A percentile compares a stretch with the other conserved stretches of the same genome.
phyloP scores from a whole-genome alignment of 345 rosid species.

The Pugionium cornutum region DNA sequence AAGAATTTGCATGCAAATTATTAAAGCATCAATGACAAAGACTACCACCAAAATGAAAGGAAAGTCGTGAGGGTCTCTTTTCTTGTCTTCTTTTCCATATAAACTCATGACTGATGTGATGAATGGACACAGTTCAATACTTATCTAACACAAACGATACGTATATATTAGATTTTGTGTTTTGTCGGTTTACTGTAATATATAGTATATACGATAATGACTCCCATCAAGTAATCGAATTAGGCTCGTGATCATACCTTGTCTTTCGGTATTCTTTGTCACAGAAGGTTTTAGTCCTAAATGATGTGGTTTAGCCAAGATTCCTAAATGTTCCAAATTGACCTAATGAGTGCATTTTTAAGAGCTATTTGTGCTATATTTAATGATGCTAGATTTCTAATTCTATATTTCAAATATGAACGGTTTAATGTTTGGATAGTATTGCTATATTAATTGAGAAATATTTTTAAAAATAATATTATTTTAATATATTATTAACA shows the following conservation, averaged over 20 bases:
- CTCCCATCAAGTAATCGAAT: constrained; percentile 10
- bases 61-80: constrained; percentile 28
- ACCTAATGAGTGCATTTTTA: too few relatives aligned
- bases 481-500: too few relatives aligned
- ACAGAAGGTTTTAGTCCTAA: constrained; percentile 25
- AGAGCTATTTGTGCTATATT: too few relatives aligned
- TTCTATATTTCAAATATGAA: neutral
- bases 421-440: neutral
- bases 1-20: neutral
- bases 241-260: constrained; percentile 19
- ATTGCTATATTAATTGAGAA: too few relatives aligned
- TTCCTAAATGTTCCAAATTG: too few relatives aligned
- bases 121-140: constrained; percentile 25
- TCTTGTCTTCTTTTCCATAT: constrained; percentile 16
- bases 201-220: constrained; percentile 22
- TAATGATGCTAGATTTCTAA: too few relatives aligned
- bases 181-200: constrained; percentile 11
- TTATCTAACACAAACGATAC: neutral
- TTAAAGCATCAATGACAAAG: constrained; percentile 29
- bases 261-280: neutral
- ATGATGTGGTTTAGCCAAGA: too few relatives aligned
- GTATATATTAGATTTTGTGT: neutral
- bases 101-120: neutral
- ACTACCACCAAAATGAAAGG: constrained; percentile 33
- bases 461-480: too few relatives aligned